Percentiles rank a stretch among this genome's conserved stretches.
phyloP scores from a whole-genome alignment of 2,329 filamentous ascomycete genomes.

The Calycina marina region DNA sequence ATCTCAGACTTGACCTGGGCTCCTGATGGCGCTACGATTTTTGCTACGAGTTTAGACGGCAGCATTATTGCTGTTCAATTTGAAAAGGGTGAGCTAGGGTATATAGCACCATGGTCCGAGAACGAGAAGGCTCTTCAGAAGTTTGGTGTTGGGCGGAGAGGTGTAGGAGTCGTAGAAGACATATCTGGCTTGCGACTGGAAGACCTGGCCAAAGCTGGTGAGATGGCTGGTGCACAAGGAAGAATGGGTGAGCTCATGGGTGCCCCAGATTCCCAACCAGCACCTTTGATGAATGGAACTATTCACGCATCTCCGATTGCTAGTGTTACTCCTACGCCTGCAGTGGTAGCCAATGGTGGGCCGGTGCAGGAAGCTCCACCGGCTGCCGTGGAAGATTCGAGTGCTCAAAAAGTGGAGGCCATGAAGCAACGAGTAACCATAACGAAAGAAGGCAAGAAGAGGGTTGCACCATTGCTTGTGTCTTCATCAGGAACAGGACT shows the following conservation, averaged over 20 bases:
- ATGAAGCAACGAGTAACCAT: slow-evolving; percentile 88
- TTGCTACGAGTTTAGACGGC: slow-evolving; percentile 77
- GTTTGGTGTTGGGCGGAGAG: slow-evolving; percentile 77
- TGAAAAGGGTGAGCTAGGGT: slow-evolving; percentile 75
- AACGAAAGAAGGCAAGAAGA: slow-evolving; percentile 93
- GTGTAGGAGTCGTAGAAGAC: slow-evolving; percentile 82
- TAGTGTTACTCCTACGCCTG: slow-evolving; percentile 5
- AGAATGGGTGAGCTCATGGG: slow-evolving; percentile 99
- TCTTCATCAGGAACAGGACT: slow-evolving; percentile 78
- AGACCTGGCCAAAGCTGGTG: slow-evolving; percentile 81
- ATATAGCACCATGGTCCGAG: slow-evolving; percentile 71
- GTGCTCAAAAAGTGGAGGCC: slow-evolving; percentile 44
- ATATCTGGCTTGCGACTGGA: slow-evolving; percentile 79
- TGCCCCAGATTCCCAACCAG: slow-evolving; percentile 26
- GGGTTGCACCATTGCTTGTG: slow-evolving; percentile 81
- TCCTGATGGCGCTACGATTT: slow-evolving; percentile 78
- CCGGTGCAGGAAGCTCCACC: slow-evolving; percentile 11
- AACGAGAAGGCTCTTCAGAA: slow-evolving; percentile 89
- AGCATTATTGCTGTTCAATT: slow-evolving; percentile 74
- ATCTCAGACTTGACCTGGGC: slow-evolving; percentile 92
- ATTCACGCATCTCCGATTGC: slow-evolving; percentile 14
- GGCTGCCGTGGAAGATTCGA: slow-evolving; percentile 30
- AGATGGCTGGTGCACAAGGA: slow-evolving; percentile 78
- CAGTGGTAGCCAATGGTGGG: slow-evolving; percentile 13
- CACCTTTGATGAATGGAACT: slow-evolving; percentile 19